A percentile compares a stretch with the other conserved stretches of the same genome.
phyloP scores from a whole-genome alignment of 2,329 filamentous ascomycete species.

The Botryotinia convoluta region DNA sequence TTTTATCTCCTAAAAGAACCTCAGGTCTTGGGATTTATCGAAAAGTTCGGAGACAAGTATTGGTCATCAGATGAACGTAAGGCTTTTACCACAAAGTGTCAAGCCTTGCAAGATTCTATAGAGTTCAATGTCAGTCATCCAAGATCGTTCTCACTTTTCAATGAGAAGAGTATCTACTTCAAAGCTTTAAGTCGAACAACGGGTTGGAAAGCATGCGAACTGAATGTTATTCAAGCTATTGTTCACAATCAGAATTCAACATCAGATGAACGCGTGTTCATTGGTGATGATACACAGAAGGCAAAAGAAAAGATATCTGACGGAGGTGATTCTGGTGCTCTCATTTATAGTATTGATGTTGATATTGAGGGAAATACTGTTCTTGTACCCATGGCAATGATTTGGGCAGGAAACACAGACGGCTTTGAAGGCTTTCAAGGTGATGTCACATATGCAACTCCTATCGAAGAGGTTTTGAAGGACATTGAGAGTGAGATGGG shows the following conservation, averaged over 20 bases:
- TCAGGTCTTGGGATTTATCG: background rate
- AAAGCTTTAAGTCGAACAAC: background rate
- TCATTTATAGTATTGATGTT: background rate
- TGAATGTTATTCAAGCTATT: background rate
- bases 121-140: background rate
- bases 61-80: background rate
- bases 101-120: accelerated
- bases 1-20: too few relatives aligned
- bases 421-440: background rate
- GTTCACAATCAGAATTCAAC: background rate
- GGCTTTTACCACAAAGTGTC: background rate
- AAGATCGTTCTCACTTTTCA: background rate
- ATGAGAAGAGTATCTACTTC: background rate
- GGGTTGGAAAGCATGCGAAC: background rate
- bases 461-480: background rate
- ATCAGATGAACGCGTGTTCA: background rate
- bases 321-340: background rate
- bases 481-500: background rate
- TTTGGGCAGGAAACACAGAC: background rate
- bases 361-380: background rate
- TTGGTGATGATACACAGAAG: background rate
- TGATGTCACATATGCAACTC: background rate
- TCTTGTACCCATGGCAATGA: background rate
- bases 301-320: background rate
- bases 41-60: background rate